These are phyloP conservation scores for Diplodia corticola DNA, from an alignment of 2,329 filamentous ascomycete species.

Conservation along the genomic window DNA sequence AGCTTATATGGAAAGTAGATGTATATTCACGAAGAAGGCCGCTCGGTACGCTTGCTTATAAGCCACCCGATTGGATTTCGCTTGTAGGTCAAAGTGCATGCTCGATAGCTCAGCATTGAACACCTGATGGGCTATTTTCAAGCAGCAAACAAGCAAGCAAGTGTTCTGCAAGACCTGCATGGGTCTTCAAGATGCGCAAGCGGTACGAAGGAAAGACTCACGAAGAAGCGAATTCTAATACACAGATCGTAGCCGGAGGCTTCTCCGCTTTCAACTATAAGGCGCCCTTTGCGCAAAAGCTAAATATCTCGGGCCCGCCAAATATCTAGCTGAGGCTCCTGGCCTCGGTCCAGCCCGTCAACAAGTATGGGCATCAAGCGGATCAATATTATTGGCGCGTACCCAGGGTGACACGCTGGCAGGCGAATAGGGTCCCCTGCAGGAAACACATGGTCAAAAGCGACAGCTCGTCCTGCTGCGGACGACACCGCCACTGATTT, in stretches of 20 bases:
- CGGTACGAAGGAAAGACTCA: no score
- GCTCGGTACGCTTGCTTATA: no score
- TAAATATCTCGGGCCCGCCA: background rate
- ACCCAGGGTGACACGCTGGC: background rate
- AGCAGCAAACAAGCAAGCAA: no score
- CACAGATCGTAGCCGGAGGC: background rate
- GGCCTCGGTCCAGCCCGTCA: background rate
- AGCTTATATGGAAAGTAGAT: no score
- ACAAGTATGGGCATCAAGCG: background rate
- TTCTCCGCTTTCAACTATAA: background rate
- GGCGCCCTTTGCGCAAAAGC: background rate
- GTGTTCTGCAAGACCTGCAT: no score
- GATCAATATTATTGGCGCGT: background rate
- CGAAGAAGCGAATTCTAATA: background rate
- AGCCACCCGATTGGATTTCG: no score
- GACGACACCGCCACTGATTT: background rate
- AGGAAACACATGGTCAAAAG: background rate
- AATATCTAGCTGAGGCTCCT: background rate
- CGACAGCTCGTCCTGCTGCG: background rate
- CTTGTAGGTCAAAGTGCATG: no score
- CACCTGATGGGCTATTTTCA: no score
- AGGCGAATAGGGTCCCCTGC: background rate
- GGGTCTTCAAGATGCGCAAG: no score
- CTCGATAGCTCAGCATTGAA: no score
- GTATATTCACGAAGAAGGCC: no score